A percentile compares a stretch with the other conserved stretches of the same genome.
Conservation (phyloP, 495 filamentous ascomycete species). For the Penicillium flavigenum region DNA sequence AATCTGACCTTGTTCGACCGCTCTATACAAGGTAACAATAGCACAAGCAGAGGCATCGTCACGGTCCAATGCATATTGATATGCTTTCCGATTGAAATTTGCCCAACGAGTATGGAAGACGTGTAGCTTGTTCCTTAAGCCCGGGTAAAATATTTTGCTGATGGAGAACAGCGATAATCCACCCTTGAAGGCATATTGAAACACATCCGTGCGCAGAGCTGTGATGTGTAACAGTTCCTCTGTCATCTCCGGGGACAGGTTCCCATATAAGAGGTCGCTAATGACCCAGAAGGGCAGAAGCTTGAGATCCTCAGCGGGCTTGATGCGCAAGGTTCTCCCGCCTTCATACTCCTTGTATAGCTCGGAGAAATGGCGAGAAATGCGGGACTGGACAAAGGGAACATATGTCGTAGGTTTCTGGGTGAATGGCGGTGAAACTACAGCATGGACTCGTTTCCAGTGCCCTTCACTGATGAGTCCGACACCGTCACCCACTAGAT, state of each 20-base stretch:
- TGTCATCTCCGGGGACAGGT: not conserved
- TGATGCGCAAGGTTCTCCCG: not conserved
- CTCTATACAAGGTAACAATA: not conserved
- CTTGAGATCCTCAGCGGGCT: slow-evolving; percentile 1
- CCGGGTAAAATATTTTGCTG: not conserved
- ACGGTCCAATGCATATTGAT: not conserved
- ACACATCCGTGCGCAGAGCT: not conserved
- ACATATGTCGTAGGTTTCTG: not conserved
- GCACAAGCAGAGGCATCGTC: not conserved
- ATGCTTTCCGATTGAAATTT: not conserved
- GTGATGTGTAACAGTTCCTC: not conserved
- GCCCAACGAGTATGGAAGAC: not conserved
- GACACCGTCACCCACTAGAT: not conserved
- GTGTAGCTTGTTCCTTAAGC: not conserved
- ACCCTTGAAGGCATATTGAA: slow-evolving; percentile 1
- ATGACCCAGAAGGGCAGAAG: slow-evolving; percentile 1
- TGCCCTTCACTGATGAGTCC: slow-evolving; percentile 3
- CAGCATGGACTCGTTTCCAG: not conserved
- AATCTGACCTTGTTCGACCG: not conserved
- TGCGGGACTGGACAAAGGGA: not conserved
- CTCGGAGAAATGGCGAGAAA: not conserved
- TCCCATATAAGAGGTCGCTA: not conserved
- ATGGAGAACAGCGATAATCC: not conserved
- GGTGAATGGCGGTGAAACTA: not conserved
- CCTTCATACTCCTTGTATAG: not conserved